Percentiles rank a stretch among this genome's conserved stretches.
Evolutionary conservation across 2,329 filamentous ascomycete genomes (phyloP).

Genomic region (Pseudogymnoascus sp.): DNA sequence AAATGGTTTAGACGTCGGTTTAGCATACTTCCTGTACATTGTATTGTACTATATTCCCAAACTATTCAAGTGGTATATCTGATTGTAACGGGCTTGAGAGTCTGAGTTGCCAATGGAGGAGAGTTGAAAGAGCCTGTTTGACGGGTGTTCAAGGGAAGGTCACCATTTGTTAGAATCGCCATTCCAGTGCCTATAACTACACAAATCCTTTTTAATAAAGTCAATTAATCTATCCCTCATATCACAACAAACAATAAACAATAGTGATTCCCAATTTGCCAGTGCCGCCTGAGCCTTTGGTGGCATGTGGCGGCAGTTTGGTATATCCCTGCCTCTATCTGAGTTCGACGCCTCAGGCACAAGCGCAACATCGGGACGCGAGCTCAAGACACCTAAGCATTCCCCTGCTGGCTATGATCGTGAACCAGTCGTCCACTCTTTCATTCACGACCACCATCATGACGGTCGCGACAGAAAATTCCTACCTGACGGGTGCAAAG

Average conservation of each 20-base stretch:
- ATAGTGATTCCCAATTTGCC: background rate
- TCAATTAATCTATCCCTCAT: background rate
- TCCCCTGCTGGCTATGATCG: conserved; percentile 13
- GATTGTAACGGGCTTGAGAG: background rate
- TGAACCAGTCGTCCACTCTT: conserved; percentile 2
- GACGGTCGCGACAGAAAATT: conserved; percentile 31
- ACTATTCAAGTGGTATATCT: background rate
- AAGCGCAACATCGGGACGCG: background rate
- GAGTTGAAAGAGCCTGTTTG: background rate
- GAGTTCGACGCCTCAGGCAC: conserved; percentile 18
- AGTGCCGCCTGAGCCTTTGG: background rate
- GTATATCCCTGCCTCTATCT: conserved; percentile 19
- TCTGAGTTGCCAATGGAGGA: background rate
- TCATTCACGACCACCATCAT: conserved; percentile 28
- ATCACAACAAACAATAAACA: background rate
- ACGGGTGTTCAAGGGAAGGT: background rate
- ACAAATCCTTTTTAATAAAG: background rate
- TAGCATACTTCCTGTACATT: conserved; percentile 30
- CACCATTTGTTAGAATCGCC: background rate
- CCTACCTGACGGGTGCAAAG: conserved; percentile 65
- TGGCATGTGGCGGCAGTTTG: background rate
- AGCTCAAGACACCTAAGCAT: conserved; percentile 26
- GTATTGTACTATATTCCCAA: conserved; percentile 26
- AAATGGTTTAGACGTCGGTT: conserved; percentile 27
- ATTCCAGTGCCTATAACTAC: background rate